phyloP scores from a whole-genome alignment of 1,284 basidiomycete genomes.

The Takashimella koratensis region DNA sequence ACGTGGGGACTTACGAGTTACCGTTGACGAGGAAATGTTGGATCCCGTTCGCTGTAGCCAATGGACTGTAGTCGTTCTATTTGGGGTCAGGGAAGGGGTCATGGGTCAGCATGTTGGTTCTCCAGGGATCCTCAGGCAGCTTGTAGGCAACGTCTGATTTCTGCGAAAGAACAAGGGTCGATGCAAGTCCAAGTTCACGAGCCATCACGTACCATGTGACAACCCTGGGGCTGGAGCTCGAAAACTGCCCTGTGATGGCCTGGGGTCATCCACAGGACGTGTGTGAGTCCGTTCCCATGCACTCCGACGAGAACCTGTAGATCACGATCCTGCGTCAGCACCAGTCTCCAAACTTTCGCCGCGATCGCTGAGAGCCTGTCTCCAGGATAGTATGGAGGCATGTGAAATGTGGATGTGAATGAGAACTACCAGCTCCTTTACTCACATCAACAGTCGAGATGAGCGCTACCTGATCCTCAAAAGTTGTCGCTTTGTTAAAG shows the following conservation, averaged over 20 bases:
- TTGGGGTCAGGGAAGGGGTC: no score
- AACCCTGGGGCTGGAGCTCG: constrained; percentile 14
- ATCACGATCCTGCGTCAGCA: background rate
- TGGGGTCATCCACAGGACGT: constrained; percentile 70
- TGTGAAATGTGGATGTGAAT: no score
- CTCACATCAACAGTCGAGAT: constrained; percentile 7
- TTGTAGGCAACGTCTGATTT: no score
- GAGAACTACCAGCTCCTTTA: constrained; percentile 4
- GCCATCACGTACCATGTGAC: constrained; percentile 9
- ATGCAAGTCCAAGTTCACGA: background rate
- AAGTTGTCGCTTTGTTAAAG: constrained; percentile 7
- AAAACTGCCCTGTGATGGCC: constrained; percentile 60
- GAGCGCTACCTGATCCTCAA: constrained; percentile 8
- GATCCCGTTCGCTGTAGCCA: constrained; percentile 25
- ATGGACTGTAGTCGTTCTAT: constrained; percentile 26
- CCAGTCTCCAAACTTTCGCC: no score
- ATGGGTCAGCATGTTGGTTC: background rate
- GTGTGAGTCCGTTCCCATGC: constrained; percentile 72
- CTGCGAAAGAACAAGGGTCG: background rate
- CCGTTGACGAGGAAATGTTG: constrained; percentile 24
- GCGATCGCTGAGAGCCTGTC: no score
- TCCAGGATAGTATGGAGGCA: no score
- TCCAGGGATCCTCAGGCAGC: no score
- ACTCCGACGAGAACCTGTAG: constrained; percentile 68
- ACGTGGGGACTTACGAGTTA: constrained; percentile 4